Conservation (phyloP, 768 basidiomycete species). For the Leccinum rimulosum region DNA sequence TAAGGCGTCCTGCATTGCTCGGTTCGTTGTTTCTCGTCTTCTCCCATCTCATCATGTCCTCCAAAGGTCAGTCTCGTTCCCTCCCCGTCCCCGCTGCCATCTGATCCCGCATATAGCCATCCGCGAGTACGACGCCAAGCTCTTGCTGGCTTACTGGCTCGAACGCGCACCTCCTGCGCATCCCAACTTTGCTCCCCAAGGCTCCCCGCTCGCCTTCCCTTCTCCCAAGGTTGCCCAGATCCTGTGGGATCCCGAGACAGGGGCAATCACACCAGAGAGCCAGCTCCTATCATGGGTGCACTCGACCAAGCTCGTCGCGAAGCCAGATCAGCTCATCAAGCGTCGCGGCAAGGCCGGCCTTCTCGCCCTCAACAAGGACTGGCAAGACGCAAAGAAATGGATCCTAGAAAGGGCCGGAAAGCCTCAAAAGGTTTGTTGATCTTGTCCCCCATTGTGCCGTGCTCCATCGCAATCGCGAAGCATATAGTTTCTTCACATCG, state of each 20-base stretch:
- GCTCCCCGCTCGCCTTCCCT: slow-evolving; percentile 50
- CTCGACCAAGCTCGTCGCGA: slow-evolving; percentile 85
- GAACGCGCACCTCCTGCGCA: slow-evolving; percentile 82
- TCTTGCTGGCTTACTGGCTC: slow-evolving; percentile 96
- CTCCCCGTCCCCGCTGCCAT: neutral
- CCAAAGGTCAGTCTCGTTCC: slow-evolving; percentile 26
- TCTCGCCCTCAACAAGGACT: slow-evolving; percentile 89
- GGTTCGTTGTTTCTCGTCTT: slow-evolving; percentile 4
- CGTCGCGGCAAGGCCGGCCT: slow-evolving; percentile 98
- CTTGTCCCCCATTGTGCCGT: neutral
- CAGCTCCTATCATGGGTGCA: slow-evolving; percentile 79
- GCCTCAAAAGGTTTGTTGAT: slow-evolving; percentile 63
- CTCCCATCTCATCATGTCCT: slow-evolving; percentile 28
- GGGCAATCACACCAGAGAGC: slow-evolving; percentile 54
- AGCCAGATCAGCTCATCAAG: slow-evolving; percentile 99
- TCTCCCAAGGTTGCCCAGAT: slow-evolving; percentile 81
- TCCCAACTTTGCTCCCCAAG: slow-evolving; percentile 52
- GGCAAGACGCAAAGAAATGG: slow-evolving; percentile 87
- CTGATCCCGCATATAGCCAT: slow-evolving; percentile 52
- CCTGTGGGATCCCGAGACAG: slow-evolving; percentile 75
- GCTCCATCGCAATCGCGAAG: slow-evolving; percentile 10
- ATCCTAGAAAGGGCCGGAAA: slow-evolving; percentile 87
- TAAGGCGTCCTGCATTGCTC: slow-evolving; percentile 4
- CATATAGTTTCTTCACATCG: slow-evolving; percentile 10
- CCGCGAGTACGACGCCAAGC: slow-evolving; percentile 98